Base-by-base conservation (phyloP, 768 basidiomycete genomes). In the Russula earlei region DNA sequence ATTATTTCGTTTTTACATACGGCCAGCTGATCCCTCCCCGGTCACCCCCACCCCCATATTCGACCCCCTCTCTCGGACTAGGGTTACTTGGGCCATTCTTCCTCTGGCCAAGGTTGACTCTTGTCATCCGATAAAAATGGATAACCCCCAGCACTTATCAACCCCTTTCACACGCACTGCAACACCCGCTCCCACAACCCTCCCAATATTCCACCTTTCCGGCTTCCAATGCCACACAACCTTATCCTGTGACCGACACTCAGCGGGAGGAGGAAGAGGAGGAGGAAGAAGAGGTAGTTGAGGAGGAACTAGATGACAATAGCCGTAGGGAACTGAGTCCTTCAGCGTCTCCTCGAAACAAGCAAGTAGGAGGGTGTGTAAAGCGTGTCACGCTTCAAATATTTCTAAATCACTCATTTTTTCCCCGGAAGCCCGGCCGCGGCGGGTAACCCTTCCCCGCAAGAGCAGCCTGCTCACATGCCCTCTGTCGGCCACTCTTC, bases 141-240 rank as follows among this genome's bases (percentile, higher is more conserved):
- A 86, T 70, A 85, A 85, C 67, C 84, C 84, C 53, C 85, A 87
- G 67, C 84, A 84, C n/a, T 60, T 86, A 89, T 71, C 85, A 87
- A 59, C 84, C 87, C 25, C 76, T 89, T 63, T 89, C 86, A 53
- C 83, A 87, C 73, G 87, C 87, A 41, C 75, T 89, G 37, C 74
- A 85, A 67, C 83, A 82, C 0, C 83, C 80, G 43, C 51, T 68
- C 48, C 62, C 63, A 25, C 60, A 48, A 41, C 62, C 67, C 47
- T 50, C 65, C 33, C 55, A 63, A 54, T 66, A 65, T 50, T 17
- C 63, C 19, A 58, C 65, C 4, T 67, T 57, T 31, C 42, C 56
- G 22, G 44, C 45, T 12, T 9, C 71, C 27, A 57, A 52, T 31
- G 22, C 60, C 1, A 20, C 51, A 25, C 52, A 66, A 33, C 61